phyloP scores from a whole-genome alignment of 2,329 filamentous ascomycete genomes.

The Fusarium algeriense region DNA sequence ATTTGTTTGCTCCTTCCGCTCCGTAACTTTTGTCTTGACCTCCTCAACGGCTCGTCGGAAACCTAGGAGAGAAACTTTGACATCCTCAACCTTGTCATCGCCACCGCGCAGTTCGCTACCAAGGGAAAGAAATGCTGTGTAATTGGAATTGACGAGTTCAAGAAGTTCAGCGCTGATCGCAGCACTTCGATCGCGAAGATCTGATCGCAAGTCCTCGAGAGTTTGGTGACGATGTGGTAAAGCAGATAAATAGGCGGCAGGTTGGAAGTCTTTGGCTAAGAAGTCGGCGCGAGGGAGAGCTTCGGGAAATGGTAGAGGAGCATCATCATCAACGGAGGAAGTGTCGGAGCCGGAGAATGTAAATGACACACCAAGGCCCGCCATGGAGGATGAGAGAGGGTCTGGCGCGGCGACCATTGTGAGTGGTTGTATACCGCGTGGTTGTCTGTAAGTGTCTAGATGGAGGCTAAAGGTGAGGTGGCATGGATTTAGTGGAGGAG shows the following conservation, averaged over 20 bases:
- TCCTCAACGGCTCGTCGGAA: conserved; percentile 86
- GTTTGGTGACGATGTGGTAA: conserved; percentile 92
- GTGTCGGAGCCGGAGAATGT: conserved; percentile 58
- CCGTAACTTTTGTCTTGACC: conserved; percentile 74
- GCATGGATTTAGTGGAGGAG: conserved; percentile 39
- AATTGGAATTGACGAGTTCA: conserved; percentile 95
- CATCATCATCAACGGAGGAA: conserved; percentile 66
- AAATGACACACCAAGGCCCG: conserved; percentile 51
- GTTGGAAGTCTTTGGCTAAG: conserved; percentile 80
- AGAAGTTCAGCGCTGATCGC: conserved; percentile 87
- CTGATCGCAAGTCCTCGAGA: conserved; percentile 89
- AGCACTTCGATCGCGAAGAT: conserved; percentile 84
- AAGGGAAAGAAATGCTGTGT: conserved; percentile 88
- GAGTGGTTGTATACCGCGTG: conserved; percentile 1
- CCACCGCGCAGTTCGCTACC: conserved; percentile 86
- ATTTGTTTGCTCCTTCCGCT: conserved; percentile 72
- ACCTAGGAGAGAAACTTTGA: conserved; percentile 86
- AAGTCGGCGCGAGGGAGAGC: conserved; percentile 88
- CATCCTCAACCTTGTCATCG: conserved; percentile 90
- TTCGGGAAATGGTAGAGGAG: conserved; percentile 86
- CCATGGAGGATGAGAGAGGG: conserved; percentile 47
- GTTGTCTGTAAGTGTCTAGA: conserved; percentile 24
- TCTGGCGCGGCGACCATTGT: conserved; percentile 44
- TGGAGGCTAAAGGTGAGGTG: conserved; percentile 37
- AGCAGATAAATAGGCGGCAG: conserved; percentile 82